A percentile compares a stretch with the other conserved stretches of the same genome.
phyloP scores from a whole-genome alignment of 495 filamentous ascomycete species.

The Halenospora varia region DNA sequence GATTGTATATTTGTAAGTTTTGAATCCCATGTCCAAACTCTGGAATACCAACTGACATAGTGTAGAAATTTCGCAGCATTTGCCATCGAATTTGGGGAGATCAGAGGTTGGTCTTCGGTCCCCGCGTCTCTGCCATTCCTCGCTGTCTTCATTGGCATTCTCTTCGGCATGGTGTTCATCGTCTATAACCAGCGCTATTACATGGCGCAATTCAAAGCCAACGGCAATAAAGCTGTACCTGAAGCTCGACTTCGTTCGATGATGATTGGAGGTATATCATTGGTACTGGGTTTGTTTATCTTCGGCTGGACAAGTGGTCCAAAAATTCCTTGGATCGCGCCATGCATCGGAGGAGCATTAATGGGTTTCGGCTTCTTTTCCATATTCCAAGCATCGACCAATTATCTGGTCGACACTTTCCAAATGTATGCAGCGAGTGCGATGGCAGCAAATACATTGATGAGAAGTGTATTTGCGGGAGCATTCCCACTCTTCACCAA shows the following conservation, averaged over 20 bases:
- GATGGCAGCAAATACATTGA: conserved; percentile 64
- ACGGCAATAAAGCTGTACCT: conserved; percentile 65
- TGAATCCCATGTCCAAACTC: too few relatives aligned
- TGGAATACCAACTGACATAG: too few relatives aligned
- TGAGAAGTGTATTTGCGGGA: conserved; percentile 59
- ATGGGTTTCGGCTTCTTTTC: conserved; percentile 68
- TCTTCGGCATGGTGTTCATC: conserved; percentile 56
- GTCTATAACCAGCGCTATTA: conserved; percentile 73
- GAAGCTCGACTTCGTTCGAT: conserved; percentile 75
- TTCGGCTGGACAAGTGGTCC: conserved; percentile 77
- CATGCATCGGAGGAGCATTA: conserved; percentile 62
- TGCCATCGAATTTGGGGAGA: conserved; percentile 69
- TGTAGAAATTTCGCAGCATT: conserved; percentile 58
- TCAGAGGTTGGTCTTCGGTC: conserved; percentile 63
- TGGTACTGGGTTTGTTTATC: conserved; percentile 48
- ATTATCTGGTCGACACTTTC: conserved; percentile 50
- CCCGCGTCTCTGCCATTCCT: conserved; percentile 71
- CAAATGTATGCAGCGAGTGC: conserved; percentile 48
- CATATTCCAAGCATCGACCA: conserved; percentile 14
- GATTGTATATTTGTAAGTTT: conserved; percentile 44
- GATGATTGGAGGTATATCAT: conserved; percentile 74
- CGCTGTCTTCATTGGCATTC: conserved; percentile 64
- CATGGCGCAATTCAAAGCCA: conserved; percentile 49
- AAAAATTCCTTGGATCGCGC: conserved; percentile 60
- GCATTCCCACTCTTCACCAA: conserved; percentile 63